phyloP scores from a whole-genome alignment of 768 basidiomycete species.

The Boletus speciosus region DNA sequence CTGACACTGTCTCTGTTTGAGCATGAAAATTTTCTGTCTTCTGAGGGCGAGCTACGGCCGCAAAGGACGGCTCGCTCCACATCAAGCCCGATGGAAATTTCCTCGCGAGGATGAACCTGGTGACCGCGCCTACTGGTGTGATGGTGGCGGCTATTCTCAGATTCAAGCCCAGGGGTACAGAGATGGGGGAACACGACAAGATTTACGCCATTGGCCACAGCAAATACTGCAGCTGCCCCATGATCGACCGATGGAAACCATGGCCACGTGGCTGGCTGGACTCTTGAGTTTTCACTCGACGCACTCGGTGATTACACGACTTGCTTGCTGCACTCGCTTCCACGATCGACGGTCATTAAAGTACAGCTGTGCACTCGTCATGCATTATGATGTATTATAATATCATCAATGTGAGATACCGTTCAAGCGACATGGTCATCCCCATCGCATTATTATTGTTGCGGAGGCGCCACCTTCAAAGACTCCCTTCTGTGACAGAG shows the following conservation, averaged over 20 bases:
- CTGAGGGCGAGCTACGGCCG: not conserved
- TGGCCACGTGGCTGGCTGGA: not conserved
- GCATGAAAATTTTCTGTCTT: not conserved
- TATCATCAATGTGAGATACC: too few species aligned
- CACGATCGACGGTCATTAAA: conserved; percentile 11
- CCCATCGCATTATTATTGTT: too few species aligned
- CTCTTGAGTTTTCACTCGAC: too few species aligned
- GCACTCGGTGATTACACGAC: not conserved
- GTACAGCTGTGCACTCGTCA: too few species aligned
- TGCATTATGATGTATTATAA: too few species aligned
- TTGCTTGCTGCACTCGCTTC: not conserved
- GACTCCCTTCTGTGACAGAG: conserved; percentile 8
- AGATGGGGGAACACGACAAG: too few species aligned
- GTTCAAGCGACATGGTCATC: not conserved
- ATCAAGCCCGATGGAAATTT: not conserved
- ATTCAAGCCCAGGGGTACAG: too few species aligned
- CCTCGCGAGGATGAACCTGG: not conserved
- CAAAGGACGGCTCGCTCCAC: not conserved
- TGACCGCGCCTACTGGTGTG: not conserved
- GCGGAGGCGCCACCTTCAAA: not conserved
- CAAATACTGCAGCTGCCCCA: not conserved
- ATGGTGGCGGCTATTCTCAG: too few species aligned
- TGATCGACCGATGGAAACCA: too few species aligned
- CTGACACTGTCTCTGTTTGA: not conserved
- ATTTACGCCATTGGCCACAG: not conserved